Evolutionary conservation across 2,329 filamentous ascomycete species (phyloP), one percentile per base, ranked within the genome.

Genomic region (Beauveria australis): DNA sequence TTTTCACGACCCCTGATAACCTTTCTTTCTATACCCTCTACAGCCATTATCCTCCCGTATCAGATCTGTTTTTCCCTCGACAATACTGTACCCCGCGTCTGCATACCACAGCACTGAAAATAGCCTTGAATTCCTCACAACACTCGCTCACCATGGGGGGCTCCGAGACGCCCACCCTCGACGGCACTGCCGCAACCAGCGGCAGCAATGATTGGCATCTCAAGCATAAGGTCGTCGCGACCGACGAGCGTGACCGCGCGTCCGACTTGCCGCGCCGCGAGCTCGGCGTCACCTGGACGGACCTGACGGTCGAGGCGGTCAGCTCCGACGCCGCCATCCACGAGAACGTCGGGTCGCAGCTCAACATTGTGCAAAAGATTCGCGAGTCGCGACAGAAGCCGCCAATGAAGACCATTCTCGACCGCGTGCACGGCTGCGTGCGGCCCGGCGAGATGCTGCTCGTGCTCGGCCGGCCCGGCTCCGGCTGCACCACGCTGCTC

Each of bases 381-480:
- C 79, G 76, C 65, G 84, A 86, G 64, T 75, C 74, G 61, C 76
- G 75, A 64, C 76, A 75, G 48, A 85, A 82, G 66, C 79, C 82
- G 0, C 83, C 86, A 0, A 71, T 87, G 22, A 82, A 82, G 64
- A 87, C 85, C 0, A 86, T 91, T 51, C 73, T 91, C 24, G 80
- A 88, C 58, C 78, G 83, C 66, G 83, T 81, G 61, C 82, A 86
- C 68, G 88, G 88, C 12, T 89, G 85, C 65, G 83, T 91, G 55
- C 86, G 86, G 69, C 87, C 87, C 0, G 88, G 87, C 22, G 86
- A 89, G 71, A 89, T 89, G 87, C 72, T 89, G 1, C 74, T 89
- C 0, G 86, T 90, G 0, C 76, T 90, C 0, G 88, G 88, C 3
- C 79, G 86, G 1, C 87, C 88, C 0, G 88, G 87, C 0, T 79